A percentile compares a stretch with the other conserved stretches of the same genome.
These are phyloP conservation scores for Zoysia pacifica DNA, from an alignment of 176 grass and related monocot species.

Conservation along the genomic window DNA sequence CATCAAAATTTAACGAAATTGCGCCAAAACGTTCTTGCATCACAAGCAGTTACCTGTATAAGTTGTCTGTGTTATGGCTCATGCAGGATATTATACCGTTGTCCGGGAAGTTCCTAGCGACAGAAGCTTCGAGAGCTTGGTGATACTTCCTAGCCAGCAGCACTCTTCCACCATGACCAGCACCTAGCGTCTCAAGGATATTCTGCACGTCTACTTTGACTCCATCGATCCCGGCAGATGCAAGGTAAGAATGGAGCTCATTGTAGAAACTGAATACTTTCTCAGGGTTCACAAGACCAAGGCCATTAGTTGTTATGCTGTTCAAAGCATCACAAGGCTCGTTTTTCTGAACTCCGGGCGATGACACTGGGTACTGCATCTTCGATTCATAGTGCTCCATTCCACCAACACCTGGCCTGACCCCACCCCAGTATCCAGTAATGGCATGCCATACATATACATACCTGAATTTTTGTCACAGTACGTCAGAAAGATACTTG, in stretches of 20 bases:
- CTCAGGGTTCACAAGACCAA: constrained; percentile 83
- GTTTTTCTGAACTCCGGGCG: constrained; percentile 61
- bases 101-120: constrained; percentile 66
- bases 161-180: constrained; percentile 73
- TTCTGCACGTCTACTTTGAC: constrained; percentile 94
- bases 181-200: constrained; percentile 78
- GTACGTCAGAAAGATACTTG: constrained; percentile 3
- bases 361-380: constrained; percentile 66
- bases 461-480: constrained; percentile 45
- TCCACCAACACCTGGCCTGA: constrained; percentile 45
- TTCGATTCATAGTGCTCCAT: constrained; percentile 77
- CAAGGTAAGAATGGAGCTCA: constrained; percentile 80
- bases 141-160: constrained; percentile 80
- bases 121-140: constrained; percentile 73
- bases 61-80: constrained; percentile 85
- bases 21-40: neutral
- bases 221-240: constrained; percentile 67
- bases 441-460: constrained; percentile 87
- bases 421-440: constrained; percentile 92
- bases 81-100: constrained; percentile 90
- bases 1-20: neutral
- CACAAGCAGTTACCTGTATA: constrained; percentile 56
- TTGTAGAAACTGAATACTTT: constrained; percentile 73
- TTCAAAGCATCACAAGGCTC: constrained; percentile 53
- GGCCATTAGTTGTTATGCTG: constrained; percentile 62